These are phyloP conservation scores for Infundibulicybe gibba DNA, from an alignment of 768 basidiomycete genomes.

Conservation along the genomic window DNA sequence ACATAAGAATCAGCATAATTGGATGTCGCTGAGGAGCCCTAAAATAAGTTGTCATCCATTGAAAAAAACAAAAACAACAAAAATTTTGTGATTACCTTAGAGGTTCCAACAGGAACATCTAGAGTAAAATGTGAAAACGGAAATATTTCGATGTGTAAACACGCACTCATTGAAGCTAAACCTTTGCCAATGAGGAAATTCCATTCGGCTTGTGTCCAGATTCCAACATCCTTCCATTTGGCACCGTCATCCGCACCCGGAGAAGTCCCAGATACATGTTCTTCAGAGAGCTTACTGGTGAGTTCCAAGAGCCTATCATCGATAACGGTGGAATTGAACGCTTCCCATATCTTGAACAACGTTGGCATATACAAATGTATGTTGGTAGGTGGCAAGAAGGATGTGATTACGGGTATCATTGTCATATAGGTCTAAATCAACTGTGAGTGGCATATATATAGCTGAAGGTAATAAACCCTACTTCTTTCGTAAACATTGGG, in stretches of 20 bases:
- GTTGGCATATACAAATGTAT: constrained; percentile 66
- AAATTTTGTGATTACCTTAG: constrained; percentile 61
- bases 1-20: constrained; percentile 64
- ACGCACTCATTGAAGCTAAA: constrained; percentile 72
- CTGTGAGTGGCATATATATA: constrained; percentile 1
- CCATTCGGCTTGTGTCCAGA: constrained; percentile 86
- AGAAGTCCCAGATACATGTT: constrained; percentile 58
- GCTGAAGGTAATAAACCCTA: constrained; percentile 26
- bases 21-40: constrained; percentile 66
- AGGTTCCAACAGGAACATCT: constrained; percentile 74
- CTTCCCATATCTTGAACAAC: constrained; percentile 75
- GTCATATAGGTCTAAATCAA: constrained; percentile 53
- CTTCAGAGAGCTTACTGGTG: constrained; percentile 65
- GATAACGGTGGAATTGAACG: constrained; percentile 68
- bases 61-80: not conserved
- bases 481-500: constrained; percentile 68
- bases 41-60: constrained; percentile 4
- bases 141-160: constrained; percentile 1
- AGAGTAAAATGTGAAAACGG: not conserved
- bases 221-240: constrained; percentile 81
- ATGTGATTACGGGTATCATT: constrained; percentile 73
- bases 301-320: constrained; percentile 77
- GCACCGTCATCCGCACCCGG: constrained; percentile 54
- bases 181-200: constrained; percentile 79
- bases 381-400: constrained; percentile 70